Evolutionary conservation across 2,329 filamentous ascomycete species (phyloP), one percentile per base, ranked within the genome.

Genomic region (Stagonosporopsis tanaceti): DNA sequence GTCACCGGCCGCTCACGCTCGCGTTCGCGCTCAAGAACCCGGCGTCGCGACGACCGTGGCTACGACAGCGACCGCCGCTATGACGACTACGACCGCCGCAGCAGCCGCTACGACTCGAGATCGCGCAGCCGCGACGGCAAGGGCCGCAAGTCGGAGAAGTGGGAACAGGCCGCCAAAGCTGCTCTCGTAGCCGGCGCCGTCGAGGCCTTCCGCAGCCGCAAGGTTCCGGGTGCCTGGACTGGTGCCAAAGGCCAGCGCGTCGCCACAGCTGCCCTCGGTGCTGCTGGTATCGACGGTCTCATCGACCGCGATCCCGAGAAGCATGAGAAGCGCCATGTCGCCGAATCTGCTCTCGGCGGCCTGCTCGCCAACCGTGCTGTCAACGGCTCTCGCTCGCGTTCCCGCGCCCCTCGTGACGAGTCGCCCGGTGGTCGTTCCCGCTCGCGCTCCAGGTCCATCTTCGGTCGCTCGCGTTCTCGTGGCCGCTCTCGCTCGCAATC

Each of bases 181-280:
- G 95, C 93, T 20, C 82, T 97, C 37, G 85, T 96, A 44, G 93
- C 94, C 28, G 94, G 93, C 68, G 94, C 93, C 38, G 90, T 93
- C 52, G 93, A 97, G 77, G 94, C 94, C 39, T 96, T 96, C 83
- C 89, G 92, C 60, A 89, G 93, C 54, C 89, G 93, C 74, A 96
- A 94, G 70, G 90, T 95, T 61, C 90, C 92, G 2, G 94, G 94
- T 52, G 86, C 89, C 40, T 97, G 93, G 93, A 90, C 89, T 62
- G 94, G 93, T 35, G 90, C 91, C 62, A 97, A 97, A 79, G 92
- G 93, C 64, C 95, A 93, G 81, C 92, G 94, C 50, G 87, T 98
- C 59, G 85, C 96, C 46, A 97, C 94, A 22, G 93, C 93, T 45
- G 94, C 94, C 34, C 77, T 88, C 27, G 90, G 92, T 77, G 93